phyloP scores from a whole-genome alignment of 1,139 yeast species.

The Debaryomyces robertsiae region DNA sequence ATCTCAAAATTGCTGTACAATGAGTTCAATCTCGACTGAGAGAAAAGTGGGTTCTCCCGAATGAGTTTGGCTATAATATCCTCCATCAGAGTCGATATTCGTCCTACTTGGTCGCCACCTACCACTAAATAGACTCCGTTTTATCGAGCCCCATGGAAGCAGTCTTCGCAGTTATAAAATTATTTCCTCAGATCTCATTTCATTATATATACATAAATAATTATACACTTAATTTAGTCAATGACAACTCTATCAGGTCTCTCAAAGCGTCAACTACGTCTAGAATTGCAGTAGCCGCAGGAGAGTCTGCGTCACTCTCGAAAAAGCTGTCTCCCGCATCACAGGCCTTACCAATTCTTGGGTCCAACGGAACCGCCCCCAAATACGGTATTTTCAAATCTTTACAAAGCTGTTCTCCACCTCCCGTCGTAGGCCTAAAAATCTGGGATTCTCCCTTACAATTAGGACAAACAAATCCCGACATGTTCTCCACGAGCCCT shows the following conservation, averaged over 20 bases:
- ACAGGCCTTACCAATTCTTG: conserved; percentile 87
- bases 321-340: conserved; percentile 87
- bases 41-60: conserved; percentile 33
- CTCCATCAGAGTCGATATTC: not conserved
- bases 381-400: conserved; percentile 77
- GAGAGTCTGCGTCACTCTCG: conserved; percentile 86
- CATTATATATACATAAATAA: conserved; percentile 9
- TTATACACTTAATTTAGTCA: conserved; percentile 21
- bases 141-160: not conserved
- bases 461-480: conserved; percentile 96
- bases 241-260: conserved; percentile 42
- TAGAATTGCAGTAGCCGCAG: conserved; percentile 85
- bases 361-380: conserved; percentile 95
- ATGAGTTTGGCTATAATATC: conserved; percentile 19
- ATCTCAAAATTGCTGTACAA: conserved; percentile 62
- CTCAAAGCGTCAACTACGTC: conserved; percentile 73
- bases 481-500: conserved; percentile 96
- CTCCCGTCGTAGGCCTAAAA: conserved; percentile 95
- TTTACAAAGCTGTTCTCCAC: conserved; percentile 81
- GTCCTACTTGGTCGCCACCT: no score
- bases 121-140: not conserved
- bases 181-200: not conserved
- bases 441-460: conserved; percentile 91
- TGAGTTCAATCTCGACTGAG: conserved; percentile 56
- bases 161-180: conserved; percentile 2